These are phyloP conservation scores for Penicillium macrosclerotiorum DNA, from an alignment of 495 filamentous ascomycete genomes.

Conservation along the genomic window DNA sequence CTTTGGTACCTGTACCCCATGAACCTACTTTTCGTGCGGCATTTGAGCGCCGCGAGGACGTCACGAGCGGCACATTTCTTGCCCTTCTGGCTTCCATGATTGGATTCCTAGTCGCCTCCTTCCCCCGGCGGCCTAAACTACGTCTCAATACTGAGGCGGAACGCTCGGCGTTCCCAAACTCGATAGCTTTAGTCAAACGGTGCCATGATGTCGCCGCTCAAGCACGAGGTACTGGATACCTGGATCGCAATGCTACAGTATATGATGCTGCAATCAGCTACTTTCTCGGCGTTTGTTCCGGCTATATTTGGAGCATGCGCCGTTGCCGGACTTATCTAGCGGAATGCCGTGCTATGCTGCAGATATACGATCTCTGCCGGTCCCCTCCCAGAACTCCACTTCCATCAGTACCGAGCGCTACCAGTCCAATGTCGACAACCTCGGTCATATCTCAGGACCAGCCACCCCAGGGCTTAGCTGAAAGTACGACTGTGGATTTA, in stretches of 20 bases:
- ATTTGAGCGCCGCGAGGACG: slow-evolving; percentile 67
- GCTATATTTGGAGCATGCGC: slow-evolving; percentile 66
- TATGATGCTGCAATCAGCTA: slow-evolving; percentile 88
- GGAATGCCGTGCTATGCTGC: slow-evolving; percentile 70
- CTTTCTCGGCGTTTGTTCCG: slow-evolving; percentile 68
- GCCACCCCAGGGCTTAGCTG: slow-evolving; percentile 17
- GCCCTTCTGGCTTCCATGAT: slow-evolving; percentile 82
- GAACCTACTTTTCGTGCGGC: slow-evolving; percentile 78
- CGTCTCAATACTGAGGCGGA: slow-evolving; percentile 63
- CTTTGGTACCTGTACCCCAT: slow-evolving; percentile 81
- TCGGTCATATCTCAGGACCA: slow-evolving; percentile 24
- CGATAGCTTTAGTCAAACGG: slow-evolving; percentile 66
- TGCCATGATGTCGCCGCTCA: slow-evolving; percentile 72
- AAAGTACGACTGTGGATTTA: slow-evolving; percentile 48
- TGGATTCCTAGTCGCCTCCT: slow-evolving; percentile 71
- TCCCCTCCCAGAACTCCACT: slow-evolving; percentile 29
- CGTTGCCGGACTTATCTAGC: slow-evolving; percentile 66
- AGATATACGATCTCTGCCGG: slow-evolving; percentile 62
- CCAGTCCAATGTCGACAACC: slow-evolving; percentile 28
- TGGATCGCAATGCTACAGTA: slow-evolving; percentile 63
- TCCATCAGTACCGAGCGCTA: slow-evolving; percentile 10
- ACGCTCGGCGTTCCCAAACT: slow-evolving; percentile 53
- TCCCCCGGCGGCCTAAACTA: slow-evolving; percentile 70
- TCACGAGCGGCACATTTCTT: slow-evolving; percentile 64
- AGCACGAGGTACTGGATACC: slow-evolving; percentile 67